A percentile compares a stretch with the other conserved stretches of the same genome.
These are phyloP conservation scores for Penicillium maclennaniae DNA, from an alignment of 495 filamentous ascomycete genomes.

Conservation along the genomic window DNA sequence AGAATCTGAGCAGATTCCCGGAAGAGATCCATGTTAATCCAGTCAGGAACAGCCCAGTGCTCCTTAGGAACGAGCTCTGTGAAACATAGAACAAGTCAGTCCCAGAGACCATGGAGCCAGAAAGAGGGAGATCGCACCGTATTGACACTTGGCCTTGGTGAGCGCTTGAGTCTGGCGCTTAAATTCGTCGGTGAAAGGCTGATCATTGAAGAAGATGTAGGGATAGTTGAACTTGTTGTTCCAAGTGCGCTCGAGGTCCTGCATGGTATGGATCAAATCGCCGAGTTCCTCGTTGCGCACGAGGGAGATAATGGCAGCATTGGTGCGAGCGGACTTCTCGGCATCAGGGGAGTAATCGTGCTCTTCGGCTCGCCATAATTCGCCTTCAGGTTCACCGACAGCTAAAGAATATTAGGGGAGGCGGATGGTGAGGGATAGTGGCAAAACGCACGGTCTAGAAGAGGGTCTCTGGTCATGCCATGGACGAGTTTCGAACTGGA, in stretches of 20 bases:
- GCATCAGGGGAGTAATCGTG: constrained; percentile 67
- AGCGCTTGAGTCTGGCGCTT: constrained; percentile 69
- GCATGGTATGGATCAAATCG: constrained; percentile 81
- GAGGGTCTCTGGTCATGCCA: constrained; percentile 69
- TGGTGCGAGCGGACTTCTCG: constrained; percentile 73
- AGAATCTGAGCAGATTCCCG: constrained; percentile 79
- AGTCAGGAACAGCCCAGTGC: constrained; percentile 88
- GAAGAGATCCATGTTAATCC: constrained; percentile 88
- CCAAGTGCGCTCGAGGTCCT: constrained; percentile 89
- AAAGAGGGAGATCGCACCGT: constrained; percentile 52
- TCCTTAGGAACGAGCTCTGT: constrained; percentile 83
- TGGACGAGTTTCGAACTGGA: constrained; percentile 34
- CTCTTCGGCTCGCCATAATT: constrained; percentile 66
- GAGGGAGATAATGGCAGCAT: constrained; percentile 86
- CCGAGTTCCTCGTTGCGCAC: constrained; percentile 87
- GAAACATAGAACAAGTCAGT: constrained; percentile 11
- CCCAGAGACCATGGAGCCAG: not conserved
- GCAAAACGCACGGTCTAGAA: constrained; percentile 67
- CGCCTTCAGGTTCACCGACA: constrained; percentile 75
- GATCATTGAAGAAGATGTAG: constrained; percentile 99
- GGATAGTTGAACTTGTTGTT: constrained; percentile 99
- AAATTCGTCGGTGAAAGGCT: constrained; percentile 88
- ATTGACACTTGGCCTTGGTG: constrained; percentile 81
- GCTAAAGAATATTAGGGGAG: constrained; percentile 42
- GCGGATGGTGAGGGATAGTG: constrained; percentile 5